phyloP scores from a whole-genome alignment of 805 yeast genomes.

The Pichia eremophila region DNA sequence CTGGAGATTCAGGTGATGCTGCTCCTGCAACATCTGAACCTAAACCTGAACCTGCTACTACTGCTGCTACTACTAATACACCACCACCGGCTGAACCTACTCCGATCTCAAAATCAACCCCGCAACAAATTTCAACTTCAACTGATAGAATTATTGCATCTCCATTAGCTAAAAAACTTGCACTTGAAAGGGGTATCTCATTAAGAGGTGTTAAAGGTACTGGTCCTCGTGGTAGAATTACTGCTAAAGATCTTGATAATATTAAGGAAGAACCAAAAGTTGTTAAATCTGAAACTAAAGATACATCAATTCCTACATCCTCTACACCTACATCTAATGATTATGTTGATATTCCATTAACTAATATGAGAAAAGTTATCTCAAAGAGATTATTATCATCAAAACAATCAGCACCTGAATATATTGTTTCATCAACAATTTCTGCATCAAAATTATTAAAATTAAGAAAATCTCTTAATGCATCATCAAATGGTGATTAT shows the following conservation, averaged over 20 bases:
- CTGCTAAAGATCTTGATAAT: conserved; percentile 81
- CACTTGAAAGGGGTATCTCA: conserved; percentile 84
- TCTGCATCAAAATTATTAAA: conserved; percentile 86
- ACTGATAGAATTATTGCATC: conserved; percentile 81
- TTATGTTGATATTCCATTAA: conserved; percentile 76
- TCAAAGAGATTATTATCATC: conserved; percentile 83
- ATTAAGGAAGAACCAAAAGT: conserved; percentile 33
- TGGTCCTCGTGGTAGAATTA: conserved; percentile 93
- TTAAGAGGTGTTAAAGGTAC: conserved; percentile 80
- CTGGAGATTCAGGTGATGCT: conserved; percentile 42
- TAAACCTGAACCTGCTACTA: conserved; percentile 13
- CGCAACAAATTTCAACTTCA: conserved; percentile 28
- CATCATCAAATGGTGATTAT: conserved; percentile 76
- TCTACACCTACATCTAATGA: conserved; percentile 25
- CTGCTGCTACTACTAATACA: conserved; percentile 15
- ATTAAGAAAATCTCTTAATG: conserved; percentile 83
- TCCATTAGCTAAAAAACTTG: conserved; percentile 88
- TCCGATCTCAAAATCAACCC: conserved; percentile 18
- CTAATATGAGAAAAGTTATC: conserved; percentile 89
- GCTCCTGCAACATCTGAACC: conserved; percentile 31
- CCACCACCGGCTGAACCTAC: conserved; percentile 8
- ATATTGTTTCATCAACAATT: conserved; percentile 79
- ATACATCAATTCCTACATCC: no score
- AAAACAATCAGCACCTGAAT: conserved; percentile 81
- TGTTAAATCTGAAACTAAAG: no score